Evolutionary conservation across 2,329 filamentous ascomycete genomes (phyloP).

Genomic region (Huntiella abstrusa): DNA sequence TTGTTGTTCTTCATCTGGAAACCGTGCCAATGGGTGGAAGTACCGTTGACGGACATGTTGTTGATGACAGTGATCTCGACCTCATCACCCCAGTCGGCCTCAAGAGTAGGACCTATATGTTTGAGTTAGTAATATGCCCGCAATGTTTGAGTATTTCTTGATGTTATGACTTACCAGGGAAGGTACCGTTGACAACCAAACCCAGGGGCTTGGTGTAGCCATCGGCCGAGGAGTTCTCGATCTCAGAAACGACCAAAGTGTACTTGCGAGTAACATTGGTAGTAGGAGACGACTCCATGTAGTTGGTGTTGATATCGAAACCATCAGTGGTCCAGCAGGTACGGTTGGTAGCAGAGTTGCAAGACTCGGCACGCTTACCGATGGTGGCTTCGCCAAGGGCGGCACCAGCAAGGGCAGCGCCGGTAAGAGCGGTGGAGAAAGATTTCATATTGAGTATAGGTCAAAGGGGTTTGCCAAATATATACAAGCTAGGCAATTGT

Average conservation of each 20-base stretch:
- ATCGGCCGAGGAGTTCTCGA: slow-evolving; percentile 11
- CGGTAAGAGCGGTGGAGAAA: slow-evolving; percentile 3
- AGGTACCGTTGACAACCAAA: slow-evolving; percentile 15
- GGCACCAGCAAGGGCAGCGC: slow-evolving; percentile 5
- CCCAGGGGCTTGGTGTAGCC: slow-evolving; percentile 13
- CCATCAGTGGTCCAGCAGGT: slow-evolving; percentile 14
- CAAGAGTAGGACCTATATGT: slow-evolving; percentile 10
- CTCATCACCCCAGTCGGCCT: slow-evolving; percentile 28
- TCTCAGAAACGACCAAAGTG: slow-evolving; percentile 12
- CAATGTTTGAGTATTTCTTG: too few relatives aligned
- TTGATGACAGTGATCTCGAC: slow-evolving; percentile 46
- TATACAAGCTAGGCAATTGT: neutral
- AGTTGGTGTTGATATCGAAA: slow-evolving; percentile 17
- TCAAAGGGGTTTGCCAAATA: slow-evolving; percentile 1
- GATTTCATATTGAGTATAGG: slow-evolving; percentile 9
- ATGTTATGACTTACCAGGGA: slow-evolving; percentile 9
- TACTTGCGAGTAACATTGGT: slow-evolving; percentile 14
- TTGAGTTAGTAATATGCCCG: too few relatives aligned
- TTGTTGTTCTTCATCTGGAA: slow-evolving; percentile 25
- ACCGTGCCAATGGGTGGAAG: slow-evolving; percentile 32
- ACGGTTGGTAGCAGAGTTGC: slow-evolving; percentile 14
- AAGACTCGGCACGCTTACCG: slow-evolving; percentile 10
- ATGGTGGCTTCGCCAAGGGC: neutral
- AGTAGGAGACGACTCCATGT: slow-evolving; percentile 18
- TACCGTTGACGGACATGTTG: slow-evolving; percentile 30